Evolutionary conservation across 2,329 filamentous ascomycete species (phyloP), one percentile per base, ranked within the genome.

Genomic region (Aspergillus sclerotialis): DNA sequence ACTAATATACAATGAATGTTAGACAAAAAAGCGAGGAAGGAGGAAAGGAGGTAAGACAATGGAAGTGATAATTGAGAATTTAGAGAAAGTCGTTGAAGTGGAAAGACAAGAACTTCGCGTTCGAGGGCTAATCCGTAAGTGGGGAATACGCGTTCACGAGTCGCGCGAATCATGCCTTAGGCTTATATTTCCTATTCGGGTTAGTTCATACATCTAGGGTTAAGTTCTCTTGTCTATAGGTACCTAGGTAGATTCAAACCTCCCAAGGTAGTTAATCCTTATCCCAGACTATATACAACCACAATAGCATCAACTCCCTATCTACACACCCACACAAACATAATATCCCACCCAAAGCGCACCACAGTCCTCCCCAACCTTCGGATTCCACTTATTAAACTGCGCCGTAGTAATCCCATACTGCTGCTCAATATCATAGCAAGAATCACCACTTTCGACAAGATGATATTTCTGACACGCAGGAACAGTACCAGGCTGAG

Each of bases 131-230:
- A n/a, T n/a, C n/a, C n/a, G n/a, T 45, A 41, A 46, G 53, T 52
- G 51, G 51, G 49, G 51, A 52, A 44, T 17, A 17, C 44, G 42
- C 42, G 45, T 41, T 36, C 42, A 31, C 45, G 40, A 32, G 43
- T 53, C 50, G 43, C 53, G 50, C 45, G 45, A 23, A 23, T 49
- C 43, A 44, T 49, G 44, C 40, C 44, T 48, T 42, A 50, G 47
- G 50, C 47, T 44, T 48, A 56, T 57, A 56, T 57, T 41, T 44
- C 48, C 48, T 28, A 32, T 39, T 55, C 18, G 15, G 49, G 53
- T 43, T 52, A 50, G 46, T 17, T 27, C 12, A 14, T 29, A 36
- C 45, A 47, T 48, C 17, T 45, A 47, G 44, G 44, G 15, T 12
- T 23, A 10, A 7, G 19, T 6, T 10, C 19, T 23, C n/a, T n/a